A percentile compares a stretch with the other conserved stretches of the same genome.
phyloP scores from a whole-genome alignment of 768 basidiomycete species.

The Lactarius akahatsu region DNA sequence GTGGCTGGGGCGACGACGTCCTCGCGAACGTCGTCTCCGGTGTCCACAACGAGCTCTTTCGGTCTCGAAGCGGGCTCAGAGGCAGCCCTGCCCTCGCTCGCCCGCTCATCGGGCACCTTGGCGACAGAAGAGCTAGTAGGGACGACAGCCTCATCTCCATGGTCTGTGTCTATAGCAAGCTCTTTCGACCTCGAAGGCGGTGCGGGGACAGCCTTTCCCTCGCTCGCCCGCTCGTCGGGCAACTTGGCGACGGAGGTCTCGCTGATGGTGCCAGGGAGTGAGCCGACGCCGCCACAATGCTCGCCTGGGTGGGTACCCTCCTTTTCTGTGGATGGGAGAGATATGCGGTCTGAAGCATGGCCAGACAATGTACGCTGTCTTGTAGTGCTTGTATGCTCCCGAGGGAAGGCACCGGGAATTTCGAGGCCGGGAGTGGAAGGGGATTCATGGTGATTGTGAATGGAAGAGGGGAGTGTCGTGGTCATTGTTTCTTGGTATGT shows the following conservation, averaged over 20 bases:
- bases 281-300: slow-evolving; percentile 44
- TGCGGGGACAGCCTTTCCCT: not conserved
- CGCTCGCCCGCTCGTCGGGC: slow-evolving; percentile 45
- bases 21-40: not conserved
- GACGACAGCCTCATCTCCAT: slow-evolving; percentile 29
- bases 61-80: not conserved
- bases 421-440: slow-evolving; percentile 20
- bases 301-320: slow-evolving; percentile 38
- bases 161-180: not conserved
- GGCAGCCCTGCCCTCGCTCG: not conserved
- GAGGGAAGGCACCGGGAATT: slow-evolving; percentile 23
- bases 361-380: not conserved
- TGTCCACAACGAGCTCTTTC: not conserved
- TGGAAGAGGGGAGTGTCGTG: slow-evolving; percentile 15
- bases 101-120: slow-evolving; percentile 46
- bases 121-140: slow-evolving; percentile 40
- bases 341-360: slow-evolving; percentile 21
- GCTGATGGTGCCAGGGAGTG: slow-evolving; percentile 46
- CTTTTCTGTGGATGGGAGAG: slow-evolving; percentile 40
- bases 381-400: not conserved
- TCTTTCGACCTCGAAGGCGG: not conserved
- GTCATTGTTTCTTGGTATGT: slow-evolving; percentile 13
- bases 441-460: slow-evolving; percentile 1
- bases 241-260: slow-evolving; percentile 50
- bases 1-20: not conserved